Conservation (phyloP, 169 alveolate genomes). For the Amoebophrya sp. region DNA sequence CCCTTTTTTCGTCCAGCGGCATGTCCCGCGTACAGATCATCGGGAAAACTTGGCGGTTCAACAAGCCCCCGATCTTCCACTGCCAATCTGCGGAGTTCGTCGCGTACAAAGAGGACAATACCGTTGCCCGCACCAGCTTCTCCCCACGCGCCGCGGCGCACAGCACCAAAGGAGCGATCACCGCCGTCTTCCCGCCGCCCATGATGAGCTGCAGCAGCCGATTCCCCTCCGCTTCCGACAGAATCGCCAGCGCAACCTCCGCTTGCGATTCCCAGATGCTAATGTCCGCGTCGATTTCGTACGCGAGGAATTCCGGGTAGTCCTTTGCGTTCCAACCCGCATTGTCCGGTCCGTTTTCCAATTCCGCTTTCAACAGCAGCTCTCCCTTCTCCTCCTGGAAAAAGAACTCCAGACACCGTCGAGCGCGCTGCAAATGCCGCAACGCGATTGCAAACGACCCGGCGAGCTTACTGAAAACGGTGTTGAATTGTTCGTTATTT, state of each 20-base stretch:
- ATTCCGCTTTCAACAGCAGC: conserved; percentile 19
- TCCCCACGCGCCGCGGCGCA: conserved; percentile 17
- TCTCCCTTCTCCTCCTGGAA: background rate
- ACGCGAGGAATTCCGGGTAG: background rate
- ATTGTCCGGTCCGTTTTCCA: background rate
- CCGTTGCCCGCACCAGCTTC: conserved; percentile 26
- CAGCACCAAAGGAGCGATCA: conserved; percentile 30
- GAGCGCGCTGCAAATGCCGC: conserved; percentile 20
- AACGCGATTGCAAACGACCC: conserved; percentile 24
- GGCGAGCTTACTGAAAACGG: background rate
- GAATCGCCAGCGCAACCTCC: background rate
- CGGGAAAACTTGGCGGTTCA: background rate
- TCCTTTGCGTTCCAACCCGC: conserved; percentile 25
- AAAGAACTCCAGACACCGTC: conserved; percentile 22
- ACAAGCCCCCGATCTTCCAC: conserved; percentile 31
- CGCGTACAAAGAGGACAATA: conserved; percentile 13
- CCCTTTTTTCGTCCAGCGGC: background rate
- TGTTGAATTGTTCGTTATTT: background rate
- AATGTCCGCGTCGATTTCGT: conserved; percentile 17
- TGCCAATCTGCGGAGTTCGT: conserved; percentile 34
- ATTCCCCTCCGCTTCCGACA: background rate
- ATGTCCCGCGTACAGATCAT: conserved; percentile 29
- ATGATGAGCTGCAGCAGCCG: conserved; percentile 33
- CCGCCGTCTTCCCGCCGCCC: conserved; percentile 37
- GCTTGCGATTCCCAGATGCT: background rate